Evolutionary conservation across 345 rosid genomes (phyloP).

Genomic region (Isatis tinctoria): DNA sequence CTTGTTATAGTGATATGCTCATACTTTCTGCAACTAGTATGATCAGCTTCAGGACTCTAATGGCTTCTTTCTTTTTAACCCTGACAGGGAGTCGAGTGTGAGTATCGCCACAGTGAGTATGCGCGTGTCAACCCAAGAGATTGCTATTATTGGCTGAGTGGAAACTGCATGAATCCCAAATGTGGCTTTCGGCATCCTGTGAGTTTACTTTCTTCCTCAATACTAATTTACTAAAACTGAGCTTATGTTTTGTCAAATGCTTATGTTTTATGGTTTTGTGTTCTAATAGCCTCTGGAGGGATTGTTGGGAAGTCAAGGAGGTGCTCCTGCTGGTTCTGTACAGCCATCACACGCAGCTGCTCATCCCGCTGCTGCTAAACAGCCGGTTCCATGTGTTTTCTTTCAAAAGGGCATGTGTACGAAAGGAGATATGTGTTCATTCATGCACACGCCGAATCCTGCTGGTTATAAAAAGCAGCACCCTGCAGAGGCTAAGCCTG

Average conservation of each 20-base stretch:
- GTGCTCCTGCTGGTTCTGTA: constrained; percentile 42
- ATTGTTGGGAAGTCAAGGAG: constrained; percentile 60
- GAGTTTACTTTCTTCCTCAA: constrained; percentile 35
- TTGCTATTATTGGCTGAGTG: constrained; percentile 92
- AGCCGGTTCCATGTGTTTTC: constrained; percentile 74
- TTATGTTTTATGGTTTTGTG: constrained; percentile 2
- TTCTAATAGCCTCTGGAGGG: constrained; percentile 81
- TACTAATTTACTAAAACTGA: background rate
- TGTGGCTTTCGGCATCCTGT: constrained; percentile 96
- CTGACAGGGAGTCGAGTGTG: constrained; percentile 86
- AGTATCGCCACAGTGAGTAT: constrained; percentile 96
- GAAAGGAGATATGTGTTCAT: constrained; percentile 87
- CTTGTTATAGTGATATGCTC: background rate
- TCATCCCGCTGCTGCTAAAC: constrained; percentile 43
- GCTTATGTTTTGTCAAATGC: background rate
- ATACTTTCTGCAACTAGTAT: background rate
- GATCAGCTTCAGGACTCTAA: background rate
- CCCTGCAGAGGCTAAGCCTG: constrained; percentile 26
- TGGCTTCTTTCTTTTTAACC: background rate
- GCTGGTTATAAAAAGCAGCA: constrained; percentile 38
- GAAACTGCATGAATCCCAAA: constrained; percentile 88
- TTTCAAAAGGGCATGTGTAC: constrained; percentile 77
- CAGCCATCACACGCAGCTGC: constrained; percentile 32
- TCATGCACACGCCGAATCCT: constrained; percentile 59
- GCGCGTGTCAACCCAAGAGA: constrained; percentile 94